phyloP scores from a whole-genome alignment of 768 basidiomycete genomes.

The Nidula microcarpa region DNA sequence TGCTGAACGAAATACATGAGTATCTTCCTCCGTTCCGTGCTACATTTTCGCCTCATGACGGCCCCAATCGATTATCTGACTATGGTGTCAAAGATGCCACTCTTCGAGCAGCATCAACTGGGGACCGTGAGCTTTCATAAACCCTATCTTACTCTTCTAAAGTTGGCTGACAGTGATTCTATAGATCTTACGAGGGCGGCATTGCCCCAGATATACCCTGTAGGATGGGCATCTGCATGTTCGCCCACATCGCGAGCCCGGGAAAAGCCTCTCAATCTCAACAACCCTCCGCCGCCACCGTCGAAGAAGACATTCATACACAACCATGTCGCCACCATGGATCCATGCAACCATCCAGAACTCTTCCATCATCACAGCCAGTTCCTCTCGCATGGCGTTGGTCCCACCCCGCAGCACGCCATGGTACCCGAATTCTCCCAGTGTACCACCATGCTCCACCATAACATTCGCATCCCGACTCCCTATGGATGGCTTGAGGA shows the following conservation, averaged over 20 bases:
- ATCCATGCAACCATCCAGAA: slow-evolving; percentile 45
- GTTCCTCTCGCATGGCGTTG: slow-evolving; percentile 43
- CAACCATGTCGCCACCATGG: slow-evolving; percentile 43
- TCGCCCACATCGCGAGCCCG: slow-evolving; percentile 33
- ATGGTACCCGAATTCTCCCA: slow-evolving; percentile 53
- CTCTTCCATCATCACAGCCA: slow-evolving; percentile 48
- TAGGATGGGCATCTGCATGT: slow-evolving; percentile 39
- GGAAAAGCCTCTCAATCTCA: slow-evolving; percentile 25
- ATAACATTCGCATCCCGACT: slow-evolving; percentile 50
- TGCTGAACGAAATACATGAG: slow-evolving; percentile 36
- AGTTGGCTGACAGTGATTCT: neutral
- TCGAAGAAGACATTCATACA: slow-evolving; percentile 44
- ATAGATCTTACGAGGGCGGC: slow-evolving; percentile 13
- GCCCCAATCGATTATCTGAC: slow-evolving; percentile 34
- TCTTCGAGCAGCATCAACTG: slow-evolving; percentile 20
- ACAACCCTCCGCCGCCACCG: slow-evolving; percentile 26
- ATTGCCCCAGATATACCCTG: slow-evolving; percentile 23
- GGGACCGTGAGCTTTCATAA: slow-evolving; percentile 17
- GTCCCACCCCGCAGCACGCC: slow-evolving; percentile 37
- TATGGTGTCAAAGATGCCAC: slow-evolving; percentile 23
- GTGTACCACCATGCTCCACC: slow-evolving; percentile 47
- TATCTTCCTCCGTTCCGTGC: slow-evolving; percentile 42
- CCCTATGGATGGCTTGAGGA: slow-evolving; percentile 48
- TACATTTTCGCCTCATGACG: slow-evolving; percentile 42
- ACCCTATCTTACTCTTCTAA: neutral